phyloP scores from a whole-genome alignment of 2,329 filamentous ascomycete species.

The Penicillium sp. region DNA sequence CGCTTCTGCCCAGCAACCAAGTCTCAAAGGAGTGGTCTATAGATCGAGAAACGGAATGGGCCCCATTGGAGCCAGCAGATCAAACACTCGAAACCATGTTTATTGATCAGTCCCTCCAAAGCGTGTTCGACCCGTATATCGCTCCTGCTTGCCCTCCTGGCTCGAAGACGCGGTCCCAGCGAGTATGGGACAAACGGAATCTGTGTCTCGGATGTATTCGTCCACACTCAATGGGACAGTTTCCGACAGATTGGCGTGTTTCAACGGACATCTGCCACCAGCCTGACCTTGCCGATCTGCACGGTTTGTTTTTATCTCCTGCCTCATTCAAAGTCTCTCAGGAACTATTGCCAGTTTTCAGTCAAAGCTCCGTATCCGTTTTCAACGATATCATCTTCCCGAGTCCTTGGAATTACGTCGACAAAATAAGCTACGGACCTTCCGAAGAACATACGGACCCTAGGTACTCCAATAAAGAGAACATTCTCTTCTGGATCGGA shows the following conservation, averaged over 20 bases:
- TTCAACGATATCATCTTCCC: conserved; percentile 81
- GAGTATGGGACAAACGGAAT: conserved; percentile 66
- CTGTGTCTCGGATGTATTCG: conserved; percentile 68
- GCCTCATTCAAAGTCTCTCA: conserved; percentile 66
- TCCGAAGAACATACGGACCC: conserved; percentile 57
- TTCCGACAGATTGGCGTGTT: conserved; percentile 68
- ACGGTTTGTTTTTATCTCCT: conserved; percentile 73
- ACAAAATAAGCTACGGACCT: conserved; percentile 59
- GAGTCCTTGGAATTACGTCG: conserved; percentile 64
- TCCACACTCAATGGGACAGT: conserved; percentile 70
- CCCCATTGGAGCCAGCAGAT: conserved; percentile 40
- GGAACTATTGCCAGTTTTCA: conserved; percentile 75
- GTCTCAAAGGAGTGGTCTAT: conserved; percentile 41
- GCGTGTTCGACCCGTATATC: conserved; percentile 48
- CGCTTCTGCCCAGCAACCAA: conserved; percentile 25
- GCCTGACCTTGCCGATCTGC: conserved; percentile 73
- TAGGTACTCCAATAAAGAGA: conserved; percentile 65
- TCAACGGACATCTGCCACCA: conserved; percentile 75
- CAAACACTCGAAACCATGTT: conserved; percentile 43
- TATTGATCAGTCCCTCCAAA: conserved; percentile 45
- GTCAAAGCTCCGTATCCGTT: conserved; percentile 71
- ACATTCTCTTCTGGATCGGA: conserved; percentile 77
- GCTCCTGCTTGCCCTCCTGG: conserved; percentile 65
- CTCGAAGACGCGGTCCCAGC: conserved; percentile 63
- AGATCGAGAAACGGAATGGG: conserved; percentile 45